Base-by-base conservation (phyloP, 225 moss, liverwort and hornwort species). In the Physcomitrellopsis africana region DNA sequence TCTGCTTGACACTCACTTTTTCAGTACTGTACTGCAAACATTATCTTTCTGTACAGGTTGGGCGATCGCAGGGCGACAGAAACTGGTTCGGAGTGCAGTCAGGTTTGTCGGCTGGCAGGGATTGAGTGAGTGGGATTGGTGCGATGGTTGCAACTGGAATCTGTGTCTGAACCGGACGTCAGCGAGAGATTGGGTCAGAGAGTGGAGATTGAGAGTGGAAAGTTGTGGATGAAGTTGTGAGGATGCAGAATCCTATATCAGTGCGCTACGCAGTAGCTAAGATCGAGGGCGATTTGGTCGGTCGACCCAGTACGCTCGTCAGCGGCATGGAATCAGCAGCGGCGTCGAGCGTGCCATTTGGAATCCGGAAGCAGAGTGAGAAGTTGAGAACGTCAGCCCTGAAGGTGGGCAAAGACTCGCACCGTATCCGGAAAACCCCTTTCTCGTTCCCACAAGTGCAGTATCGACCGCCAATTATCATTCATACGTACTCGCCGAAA, bases 401-500 rank as follows among this genome's bases (percentile, higher is more conserved):
- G 57, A 89, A 77, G 79, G 77, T 83, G 26, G 61, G 67, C 68
- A 83, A 79, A 37, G 83, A 85, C 41, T 86, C 89, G n/a, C 86
- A 86, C 54, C 85, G 89, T 58, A 83, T 89, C 73, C 85, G 89
- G 63, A 89, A 86, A 37, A 82, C 83, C 19, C 76, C 89, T 37
- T 59, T 86, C 79, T 83, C 89, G n/a, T 83, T 89, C 17, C 89
- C 89, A 47, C 81, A 78, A 58, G 85, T 89, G 86, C 96, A 96
- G 72, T 91, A 86, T 73, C 85, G 91, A 16, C 94, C 91, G 8
- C 96, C 96, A 10, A 89, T 96, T 22, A 85, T 85, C 81, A 85
- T 85, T 67, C 91, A 96, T 80, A 94, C 96, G 18, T 94, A 92
- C 76, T 94, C 96, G 0, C 96, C 96, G 17, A 92, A 92, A 86